phyloP scores from a whole-genome alignment of 306 rosid species.

The Mimosa pudica region DNA sequence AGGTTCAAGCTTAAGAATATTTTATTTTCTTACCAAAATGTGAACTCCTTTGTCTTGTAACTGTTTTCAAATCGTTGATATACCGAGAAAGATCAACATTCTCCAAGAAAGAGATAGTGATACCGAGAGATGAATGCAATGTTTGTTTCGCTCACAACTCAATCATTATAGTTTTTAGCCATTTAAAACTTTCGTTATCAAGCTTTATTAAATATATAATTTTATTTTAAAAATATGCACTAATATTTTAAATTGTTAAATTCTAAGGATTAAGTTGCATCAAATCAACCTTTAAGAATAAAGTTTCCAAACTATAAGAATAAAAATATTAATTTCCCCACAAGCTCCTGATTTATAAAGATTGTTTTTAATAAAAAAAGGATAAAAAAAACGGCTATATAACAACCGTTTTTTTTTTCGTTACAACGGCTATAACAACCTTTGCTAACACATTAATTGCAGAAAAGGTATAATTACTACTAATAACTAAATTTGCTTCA shows the following conservation, averaged over 20 bases:
- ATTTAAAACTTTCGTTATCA: no score
- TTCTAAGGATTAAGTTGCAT: no score
- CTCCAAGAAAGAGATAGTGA: background rate
- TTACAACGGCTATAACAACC: background rate
- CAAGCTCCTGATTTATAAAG: background rate
- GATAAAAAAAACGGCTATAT: no score
- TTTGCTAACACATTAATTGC: background rate
- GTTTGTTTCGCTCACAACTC: no score
- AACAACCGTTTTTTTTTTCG: no score
- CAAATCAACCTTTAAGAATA: no score
- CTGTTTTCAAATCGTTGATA: background rate
- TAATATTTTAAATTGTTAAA: no score
- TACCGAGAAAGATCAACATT: background rate
- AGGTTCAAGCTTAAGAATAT: background rate
- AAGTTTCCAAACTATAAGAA: no score
- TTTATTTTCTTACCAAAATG: background rate
- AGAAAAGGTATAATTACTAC: background rate
- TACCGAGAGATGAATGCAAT: background rate
- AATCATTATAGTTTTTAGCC: no score
- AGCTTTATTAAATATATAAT: no score
- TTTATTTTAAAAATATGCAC: no score
- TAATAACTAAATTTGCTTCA: slow-evolving; percentile 8
- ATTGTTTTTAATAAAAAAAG: background rate
- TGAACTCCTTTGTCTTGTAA: background rate
- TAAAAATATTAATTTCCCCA: no score